These are phyloP conservation scores for Lenwebbia sp. DNA, from an alignment of 345 rosid species.

Conservation along the genomic window DNA sequence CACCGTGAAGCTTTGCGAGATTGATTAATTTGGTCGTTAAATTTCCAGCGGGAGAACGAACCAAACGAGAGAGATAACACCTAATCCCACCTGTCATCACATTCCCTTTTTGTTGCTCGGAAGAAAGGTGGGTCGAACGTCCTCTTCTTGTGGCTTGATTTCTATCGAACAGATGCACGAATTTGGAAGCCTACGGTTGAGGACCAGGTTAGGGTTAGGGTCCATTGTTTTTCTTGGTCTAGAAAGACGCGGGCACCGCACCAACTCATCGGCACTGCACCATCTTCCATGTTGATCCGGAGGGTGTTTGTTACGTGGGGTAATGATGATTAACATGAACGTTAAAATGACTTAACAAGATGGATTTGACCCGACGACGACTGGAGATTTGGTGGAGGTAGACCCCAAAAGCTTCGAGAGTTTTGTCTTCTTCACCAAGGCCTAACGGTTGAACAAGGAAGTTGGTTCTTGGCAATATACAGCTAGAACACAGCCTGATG, in stretches of 20 bases:
- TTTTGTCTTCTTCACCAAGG: constrained; percentile 2
- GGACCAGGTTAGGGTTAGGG: background rate
- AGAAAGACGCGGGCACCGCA: background rate
- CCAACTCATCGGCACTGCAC: background rate
- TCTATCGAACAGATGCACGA: background rate
- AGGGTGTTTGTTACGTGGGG: background rate
- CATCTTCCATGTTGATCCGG: background rate
- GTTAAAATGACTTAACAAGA: constrained; percentile 1
- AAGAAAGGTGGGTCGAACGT: constrained; percentile 18
- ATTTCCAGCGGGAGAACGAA: background rate
- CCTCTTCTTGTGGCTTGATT: background rate
- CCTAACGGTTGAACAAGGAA: background rate
- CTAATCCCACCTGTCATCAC: background rate
- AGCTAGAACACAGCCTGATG: background rate
- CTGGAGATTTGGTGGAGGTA: background rate
- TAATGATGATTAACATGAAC: constrained; percentile 6
- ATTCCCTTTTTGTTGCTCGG: background rate
- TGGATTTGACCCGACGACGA: background rate
- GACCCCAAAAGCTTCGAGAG: background rate
- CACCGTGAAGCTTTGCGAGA: background rate
- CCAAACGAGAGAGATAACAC: background rate
- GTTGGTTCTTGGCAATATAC: background rate
- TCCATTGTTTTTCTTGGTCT: background rate
- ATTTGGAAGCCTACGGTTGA: background rate
- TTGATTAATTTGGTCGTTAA: background rate